A percentile compares a stretch with the other conserved stretches of the same genome.
Conservation (phyloP, 306 rosid genomes). For the Gillenia trifoliata region DNA sequence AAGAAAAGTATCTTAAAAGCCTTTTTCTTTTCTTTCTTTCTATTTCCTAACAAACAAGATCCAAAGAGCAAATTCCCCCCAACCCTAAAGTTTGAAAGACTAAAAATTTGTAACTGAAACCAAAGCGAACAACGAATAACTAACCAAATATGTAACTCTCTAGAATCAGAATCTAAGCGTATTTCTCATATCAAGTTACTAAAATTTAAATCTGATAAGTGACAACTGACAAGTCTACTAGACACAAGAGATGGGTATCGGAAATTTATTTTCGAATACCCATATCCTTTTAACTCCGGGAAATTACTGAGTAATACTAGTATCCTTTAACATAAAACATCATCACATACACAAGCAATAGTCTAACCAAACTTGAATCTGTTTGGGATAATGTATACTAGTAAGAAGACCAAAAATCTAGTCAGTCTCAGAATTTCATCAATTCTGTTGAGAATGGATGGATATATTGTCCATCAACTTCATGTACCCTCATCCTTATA, state of each 20-base stretch:
- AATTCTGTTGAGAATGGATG: neutral
- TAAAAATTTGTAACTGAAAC: neutral
- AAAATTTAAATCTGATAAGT: neutral
- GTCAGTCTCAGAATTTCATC: neutral
- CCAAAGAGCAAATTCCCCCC: neutral
- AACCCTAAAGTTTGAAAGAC: neutral
- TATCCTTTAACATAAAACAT: neutral
- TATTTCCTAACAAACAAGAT: neutral
- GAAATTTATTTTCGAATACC: neutral
- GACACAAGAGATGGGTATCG: neutral
- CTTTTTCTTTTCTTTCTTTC: neutral
- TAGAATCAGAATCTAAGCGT: neutral
- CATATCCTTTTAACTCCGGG: neutral
- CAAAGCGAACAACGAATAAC: neutral
- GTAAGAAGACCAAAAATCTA: neutral
- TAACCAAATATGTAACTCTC: neutral
- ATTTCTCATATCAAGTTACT: neutral
- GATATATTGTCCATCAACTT: neutral
- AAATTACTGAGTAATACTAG: neutral
- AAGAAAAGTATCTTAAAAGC: neutral
- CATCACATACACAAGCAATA: neutral
- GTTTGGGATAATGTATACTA: neutral
- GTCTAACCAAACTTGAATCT: neutral
- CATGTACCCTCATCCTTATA: neutral
- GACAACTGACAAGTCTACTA: neutral